Conservation (phyloP, 768 basidiomycete genomes). For the Mycena metata region DNA sequence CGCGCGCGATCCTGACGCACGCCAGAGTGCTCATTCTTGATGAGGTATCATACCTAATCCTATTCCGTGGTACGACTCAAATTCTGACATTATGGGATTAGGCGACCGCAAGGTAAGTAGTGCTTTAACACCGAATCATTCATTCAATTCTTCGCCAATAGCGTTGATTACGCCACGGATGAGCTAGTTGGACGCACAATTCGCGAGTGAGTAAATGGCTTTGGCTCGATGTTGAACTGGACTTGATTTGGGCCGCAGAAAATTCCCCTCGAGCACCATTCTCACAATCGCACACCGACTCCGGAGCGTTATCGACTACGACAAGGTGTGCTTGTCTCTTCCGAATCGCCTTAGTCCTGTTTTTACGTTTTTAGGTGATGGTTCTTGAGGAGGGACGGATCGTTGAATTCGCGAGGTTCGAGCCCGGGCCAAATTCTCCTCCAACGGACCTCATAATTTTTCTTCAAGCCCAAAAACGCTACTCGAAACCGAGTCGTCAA, state of each 20-base stretch:
- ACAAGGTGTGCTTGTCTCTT: conserved; percentile 64
- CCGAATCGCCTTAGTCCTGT: not conserved
- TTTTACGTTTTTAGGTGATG: conserved; percentile 70
- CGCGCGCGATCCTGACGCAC: conserved; percentile 83
- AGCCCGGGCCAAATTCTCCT: conserved; percentile 24
- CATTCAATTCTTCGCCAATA: not conserved
- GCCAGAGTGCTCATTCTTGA: conserved; percentile 88
- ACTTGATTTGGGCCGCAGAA: conserved; percentile 52
- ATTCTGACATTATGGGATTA: conserved; percentile 43
- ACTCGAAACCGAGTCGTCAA: conserved; percentile 67
- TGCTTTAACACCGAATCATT: not conserved
- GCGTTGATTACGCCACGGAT: conserved; percentile 63
- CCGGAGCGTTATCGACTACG: conserved; percentile 86
- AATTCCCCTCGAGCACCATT: conserved; percentile 85
- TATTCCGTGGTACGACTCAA: not conserved
- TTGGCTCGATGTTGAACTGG: too few species aligned
- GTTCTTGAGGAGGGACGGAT: conserved; percentile 78
- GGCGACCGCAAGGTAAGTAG: conserved; percentile 74
- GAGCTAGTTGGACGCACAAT: conserved; percentile 88
- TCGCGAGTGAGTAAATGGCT: conserved; percentile 77
- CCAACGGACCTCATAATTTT: not conserved
- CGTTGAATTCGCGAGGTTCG: conserved; percentile 55
- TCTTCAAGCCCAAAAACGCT: conserved; percentile 44
- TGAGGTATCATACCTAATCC: conserved; percentile 60
- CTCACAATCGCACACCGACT: conserved; percentile 87